phyloP scores from a whole-genome alignment of 768 basidiomycete genomes.

The Ramaria sp. region DNA sequence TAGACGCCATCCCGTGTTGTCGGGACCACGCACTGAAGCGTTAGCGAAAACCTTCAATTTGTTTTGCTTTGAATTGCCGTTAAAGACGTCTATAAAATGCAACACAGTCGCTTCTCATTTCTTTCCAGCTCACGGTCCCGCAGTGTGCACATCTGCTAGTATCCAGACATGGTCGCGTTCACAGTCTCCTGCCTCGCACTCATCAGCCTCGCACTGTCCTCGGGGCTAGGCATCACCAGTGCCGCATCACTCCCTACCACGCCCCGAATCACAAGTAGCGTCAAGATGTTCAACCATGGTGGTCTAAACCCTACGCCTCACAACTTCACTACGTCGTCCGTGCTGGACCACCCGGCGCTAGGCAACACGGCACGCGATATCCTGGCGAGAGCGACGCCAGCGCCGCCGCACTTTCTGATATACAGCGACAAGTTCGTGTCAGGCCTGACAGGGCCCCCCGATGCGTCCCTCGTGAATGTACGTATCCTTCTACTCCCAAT shows the following conservation, averaged over 20 bases:
- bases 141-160: neutral
- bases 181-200: neutral
- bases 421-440: slow-evolving; percentile 32
- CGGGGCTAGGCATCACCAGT: neutral
- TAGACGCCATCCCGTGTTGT: no score
- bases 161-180: neutral
- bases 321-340: neutral
- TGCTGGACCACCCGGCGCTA: slow-evolving; percentile 14
- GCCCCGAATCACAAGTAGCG: neutral
- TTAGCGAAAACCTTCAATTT: neutral
- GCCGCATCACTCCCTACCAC: neutral
- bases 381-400: slow-evolving; percentile 27
- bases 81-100: neutral
- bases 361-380: slow-evolving; percentile 22
- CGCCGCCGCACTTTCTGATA: slow-evolving; percentile 39
- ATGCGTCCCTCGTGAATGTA: slow-evolving; percentile 32
- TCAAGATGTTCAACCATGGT: slow-evolving; percentile 5
- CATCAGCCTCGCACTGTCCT: neutral
- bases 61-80: neutral
- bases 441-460: slow-evolving; percentile 38
- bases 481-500: neutral
- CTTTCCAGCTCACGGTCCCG: neutral
- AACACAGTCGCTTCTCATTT: neutral
- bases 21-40: no score
- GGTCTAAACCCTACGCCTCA: neutral